Base-by-base conservation (phyloP, 805 yeast genomes). In the Wickerhamiella dianesei region DNA sequence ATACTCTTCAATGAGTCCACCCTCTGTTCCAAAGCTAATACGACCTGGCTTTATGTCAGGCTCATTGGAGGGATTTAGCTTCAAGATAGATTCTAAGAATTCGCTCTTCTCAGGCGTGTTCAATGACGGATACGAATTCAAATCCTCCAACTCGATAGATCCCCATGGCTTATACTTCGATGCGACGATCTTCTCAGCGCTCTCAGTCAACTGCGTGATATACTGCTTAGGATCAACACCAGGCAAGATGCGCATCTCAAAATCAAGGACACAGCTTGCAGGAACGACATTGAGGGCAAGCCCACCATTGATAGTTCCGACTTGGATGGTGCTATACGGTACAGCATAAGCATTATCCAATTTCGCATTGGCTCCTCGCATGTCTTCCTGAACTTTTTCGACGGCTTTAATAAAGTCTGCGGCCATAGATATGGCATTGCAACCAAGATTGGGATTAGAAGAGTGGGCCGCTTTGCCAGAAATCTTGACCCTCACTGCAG, bases 241-340 rank as follows among this genome's bases (percentile, higher is more conserved):
- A 3, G 50, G 41, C 16, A 51, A 41, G 19, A 51, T 41, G 19
- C 54, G 49, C 54, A 51, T 50, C 19, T 51, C 54, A 20, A 51
- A 51, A 37, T 48, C 45, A 35, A 51, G 47, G 21, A 43, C 51
- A 37, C 54, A 51, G 21, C 41, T 29, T 25, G 50, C 54, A 4
- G 54, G 54, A 2, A 51, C 49, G 22, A 51, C 49, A 44, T 51
- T 51, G 20, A 51, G 43, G 2, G 54, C 54, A 3, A 49, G 47
- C 3, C 54, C 54, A 25, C 54, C 54, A 6, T 44, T 44, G 35
- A 51, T 45, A 3, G 36, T 20, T 13, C 54, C 54, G 2, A 51
- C 46, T 22, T 51, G 53, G 6, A 48, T 50, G 2, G 54, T 51
- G 22, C 46, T 44, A 29, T 41, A 40, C 20, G 54, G 51, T 14